phyloP scores from a whole-genome alignment of 164 flowering plant species.

The Liriodendron chinense region DNA sequence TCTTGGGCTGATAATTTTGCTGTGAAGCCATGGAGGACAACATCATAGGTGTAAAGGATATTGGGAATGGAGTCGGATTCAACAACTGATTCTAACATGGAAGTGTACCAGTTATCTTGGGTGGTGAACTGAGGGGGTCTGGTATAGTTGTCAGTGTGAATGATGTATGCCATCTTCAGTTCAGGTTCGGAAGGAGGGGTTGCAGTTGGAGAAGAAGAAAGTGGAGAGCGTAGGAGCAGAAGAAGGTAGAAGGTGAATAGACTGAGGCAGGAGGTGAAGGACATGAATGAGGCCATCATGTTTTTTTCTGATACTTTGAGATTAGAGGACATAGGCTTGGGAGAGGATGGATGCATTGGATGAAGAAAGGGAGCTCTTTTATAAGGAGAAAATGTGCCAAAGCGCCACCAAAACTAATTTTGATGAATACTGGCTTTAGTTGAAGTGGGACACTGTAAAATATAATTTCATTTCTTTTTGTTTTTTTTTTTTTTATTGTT shows the following conservation, averaged over 20 bases:
- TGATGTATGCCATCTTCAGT: not conserved
- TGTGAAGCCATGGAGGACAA: conserved; percentile 2
- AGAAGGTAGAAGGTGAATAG: not conserved
- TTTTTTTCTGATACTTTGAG: not conserved
- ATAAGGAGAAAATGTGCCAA: not conserved
- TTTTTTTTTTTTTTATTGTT: not conserved
- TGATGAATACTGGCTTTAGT: not conserved
- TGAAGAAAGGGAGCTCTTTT: not conserved
- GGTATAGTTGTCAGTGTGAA: conserved; percentile 6
- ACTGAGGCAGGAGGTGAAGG: not conserved
- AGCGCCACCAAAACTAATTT: too few relatives aligned
- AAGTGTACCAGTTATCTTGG: conserved; percentile 3
- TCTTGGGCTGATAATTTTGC: conserved; percentile 1
- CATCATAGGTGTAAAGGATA: not conserved
- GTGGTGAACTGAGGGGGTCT: not conserved
- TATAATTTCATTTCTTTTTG: too few relatives aligned
- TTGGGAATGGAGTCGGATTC: not conserved
- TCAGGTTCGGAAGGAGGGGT: not conserved
- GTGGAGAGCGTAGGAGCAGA: not conserved
- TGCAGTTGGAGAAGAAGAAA: not conserved
- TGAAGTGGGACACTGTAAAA: not conserved
- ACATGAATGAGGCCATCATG: not conserved
- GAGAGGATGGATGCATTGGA: not conserved
- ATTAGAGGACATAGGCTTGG: not conserved
- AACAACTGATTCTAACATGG: not conserved